phyloP scores from a whole-genome alignment of 768 basidiomycete species.

The Pleurotus djamor region DNA sequence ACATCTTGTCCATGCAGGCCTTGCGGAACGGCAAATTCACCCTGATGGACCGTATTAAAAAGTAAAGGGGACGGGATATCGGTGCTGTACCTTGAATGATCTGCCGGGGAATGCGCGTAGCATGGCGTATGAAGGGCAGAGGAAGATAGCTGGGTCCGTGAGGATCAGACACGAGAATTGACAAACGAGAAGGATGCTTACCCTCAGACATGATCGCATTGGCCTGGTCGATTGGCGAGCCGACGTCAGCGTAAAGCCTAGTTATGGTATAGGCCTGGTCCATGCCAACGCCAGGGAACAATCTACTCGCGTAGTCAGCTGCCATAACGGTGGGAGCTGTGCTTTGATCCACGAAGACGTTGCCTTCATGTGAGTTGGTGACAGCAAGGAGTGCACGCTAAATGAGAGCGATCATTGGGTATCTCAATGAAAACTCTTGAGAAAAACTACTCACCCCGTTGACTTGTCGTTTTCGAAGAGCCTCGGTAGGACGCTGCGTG shows the following conservation, averaged over 20 bases:
- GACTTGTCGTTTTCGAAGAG: slow-evolving; percentile 17
- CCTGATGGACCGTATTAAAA: slow-evolving; percentile 7
- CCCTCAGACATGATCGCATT: slow-evolving; percentile 22
- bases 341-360: slow-evolving; percentile 19
- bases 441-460: slow-evolving; percentile 23
- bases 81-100: slow-evolving; percentile 26
- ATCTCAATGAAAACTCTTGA: slow-evolving; percentile 1
- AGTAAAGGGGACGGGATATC: neutral
- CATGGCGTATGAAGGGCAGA: slow-evolving; percentile 30
- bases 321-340: slow-evolving; percentile 11
- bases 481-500: slow-evolving; percentile 22
- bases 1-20: slow-evolving; percentile 14
- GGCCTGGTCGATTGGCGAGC: slow-evolving; percentile 15
- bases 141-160: slow-evolving; percentile 26
- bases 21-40: slow-evolving; percentile 22
- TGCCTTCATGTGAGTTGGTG: slow-evolving; percentile 28
- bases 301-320: slow-evolving; percentile 15
- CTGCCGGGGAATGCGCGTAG: slow-evolving; percentile 23
- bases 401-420: neutral
- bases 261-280: slow-evolving; percentile 9
- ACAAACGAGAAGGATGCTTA: slow-evolving; percentile 2
- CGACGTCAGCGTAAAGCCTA: slow-evolving; percentile 14
- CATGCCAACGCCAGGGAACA: slow-evolving; percentile 19
- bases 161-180: neutral
- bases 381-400: slow-evolving; percentile 20